A percentile compares a stretch with the other conserved stretches of the same genome.
phyloP scores from a whole-genome alignment of 257 asterid species.

The Lycium ferocissimum region DNA sequence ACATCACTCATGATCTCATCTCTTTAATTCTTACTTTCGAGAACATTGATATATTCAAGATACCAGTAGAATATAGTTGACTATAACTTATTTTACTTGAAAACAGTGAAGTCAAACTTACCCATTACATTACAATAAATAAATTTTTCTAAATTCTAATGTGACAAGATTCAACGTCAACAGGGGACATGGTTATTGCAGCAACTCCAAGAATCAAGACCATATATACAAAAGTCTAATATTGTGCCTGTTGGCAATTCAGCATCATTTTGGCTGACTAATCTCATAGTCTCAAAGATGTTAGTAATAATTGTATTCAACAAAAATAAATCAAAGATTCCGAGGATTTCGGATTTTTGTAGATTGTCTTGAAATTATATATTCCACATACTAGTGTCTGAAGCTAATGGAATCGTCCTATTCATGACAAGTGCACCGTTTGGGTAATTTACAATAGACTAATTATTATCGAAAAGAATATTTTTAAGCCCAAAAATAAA shows the following conservation, averaged over 20 bases:
- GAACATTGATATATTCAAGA: slow-evolving; percentile 25
- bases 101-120: slow-evolving; percentile 20
- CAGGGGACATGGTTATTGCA: background rate
- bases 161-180: slow-evolving; percentile 12
- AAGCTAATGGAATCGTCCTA: background rate
- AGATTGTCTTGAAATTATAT: background rate
- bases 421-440: background rate
- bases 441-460: too few species aligned
- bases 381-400: background rate
- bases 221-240: background rate
- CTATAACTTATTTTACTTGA: slow-evolving; percentile 1
- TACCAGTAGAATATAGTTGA: slow-evolving; percentile 19
- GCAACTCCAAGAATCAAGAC: slow-evolving; percentile 24
- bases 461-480: too few species aligned
- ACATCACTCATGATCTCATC: background rate
- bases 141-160: background rate
- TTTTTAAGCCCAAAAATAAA: too few species aligned
- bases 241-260: background rate
- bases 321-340: background rate
- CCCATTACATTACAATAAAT: background rate
- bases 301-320: background rate
- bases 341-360: background rate
- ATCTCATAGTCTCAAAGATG: background rate
- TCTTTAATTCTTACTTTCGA: background rate
- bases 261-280: slow-evolving; percentile 28